phyloP scores from a whole-genome alignment of 208 protist species.

The Tetramitus jugosus region DNA sequence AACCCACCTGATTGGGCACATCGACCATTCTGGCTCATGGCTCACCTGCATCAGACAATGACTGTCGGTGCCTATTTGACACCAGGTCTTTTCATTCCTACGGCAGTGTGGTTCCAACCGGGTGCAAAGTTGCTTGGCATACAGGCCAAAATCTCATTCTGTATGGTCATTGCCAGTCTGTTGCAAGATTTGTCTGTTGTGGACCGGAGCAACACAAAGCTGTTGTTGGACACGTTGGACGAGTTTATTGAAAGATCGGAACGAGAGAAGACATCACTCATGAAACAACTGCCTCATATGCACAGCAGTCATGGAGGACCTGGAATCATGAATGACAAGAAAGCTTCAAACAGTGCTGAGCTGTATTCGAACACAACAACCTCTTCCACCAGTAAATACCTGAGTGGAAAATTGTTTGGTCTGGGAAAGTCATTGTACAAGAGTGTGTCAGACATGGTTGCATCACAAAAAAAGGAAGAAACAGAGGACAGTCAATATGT shows the following conservation, averaged over 20 bases:
- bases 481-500: neutral
- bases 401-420: constrained; percentile 7
- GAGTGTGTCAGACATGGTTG: neutral
- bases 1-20: neutral
- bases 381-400: neutral
- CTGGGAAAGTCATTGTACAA: constrained; percentile 5
- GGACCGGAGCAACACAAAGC: neutral
- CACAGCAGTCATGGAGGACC: neutral
- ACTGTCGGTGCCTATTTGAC: neutral
- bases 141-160: neutral
- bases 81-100: neutral
- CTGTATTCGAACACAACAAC: neutral
- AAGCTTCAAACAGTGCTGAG: too few relatives aligned
- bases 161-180: neutral
- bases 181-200: neutral
- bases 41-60: neutral
- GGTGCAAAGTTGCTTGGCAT: neutral
- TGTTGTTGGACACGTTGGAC: neutral
- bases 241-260: neutral
- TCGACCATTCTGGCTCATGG: constrained; percentile 2
- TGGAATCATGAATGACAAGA: neutral
- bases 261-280: neutral
- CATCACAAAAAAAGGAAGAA: neutral
- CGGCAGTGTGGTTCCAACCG: neutral
- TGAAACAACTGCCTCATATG: neutral